phyloP scores from a whole-genome alignment of 331 rosid genomes.

The Acacia pycnantha region DNA sequence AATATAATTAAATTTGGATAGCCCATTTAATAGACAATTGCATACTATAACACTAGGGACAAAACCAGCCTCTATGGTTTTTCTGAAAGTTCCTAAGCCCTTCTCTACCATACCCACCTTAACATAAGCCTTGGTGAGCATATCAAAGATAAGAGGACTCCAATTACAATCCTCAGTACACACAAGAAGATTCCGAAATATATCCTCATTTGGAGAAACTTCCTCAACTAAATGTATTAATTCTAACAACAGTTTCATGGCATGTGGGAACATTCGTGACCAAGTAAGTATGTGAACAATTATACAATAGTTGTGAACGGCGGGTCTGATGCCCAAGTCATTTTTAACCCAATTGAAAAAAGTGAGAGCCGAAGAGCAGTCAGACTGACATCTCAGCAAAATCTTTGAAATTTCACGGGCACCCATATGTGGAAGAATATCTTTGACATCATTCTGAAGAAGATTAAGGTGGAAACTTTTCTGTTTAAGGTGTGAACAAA shows the following conservation, averaged over 20 bases:
- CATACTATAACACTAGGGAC: conserved; percentile 73
- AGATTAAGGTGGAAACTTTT: conserved; percentile 37
- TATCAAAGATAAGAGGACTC: conserved; percentile 66
- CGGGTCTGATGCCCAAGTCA: conserved; percentile 52
- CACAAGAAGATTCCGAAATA: conserved; percentile 46
- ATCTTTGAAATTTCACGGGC: conserved; percentile 66
- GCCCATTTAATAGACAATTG: conserved; percentile 61
- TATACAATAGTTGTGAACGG: conserved; percentile 60
- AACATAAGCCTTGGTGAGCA: conserved; percentile 84
- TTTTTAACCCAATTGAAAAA: conserved; percentile 74
- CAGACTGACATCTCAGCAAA: conserved; percentile 76
- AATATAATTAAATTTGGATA: conserved; percentile 49
- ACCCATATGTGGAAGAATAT: conserved; percentile 66
- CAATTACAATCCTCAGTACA: conserved; percentile 77
- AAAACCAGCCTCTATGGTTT: conserved; percentile 54
- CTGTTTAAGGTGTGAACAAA: conserved; percentile 55
- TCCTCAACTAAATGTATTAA: conserved; percentile 50
- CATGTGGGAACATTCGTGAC: conserved; percentile 51
- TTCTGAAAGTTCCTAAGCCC: conserved; percentile 63
- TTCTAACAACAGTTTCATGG: conserved; percentile 69
- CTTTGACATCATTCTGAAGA: conserved; percentile 53
- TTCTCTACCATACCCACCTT: conserved; percentile 63
- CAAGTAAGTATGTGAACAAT: conserved; percentile 64
- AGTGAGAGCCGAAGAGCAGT: conserved; percentile 59
- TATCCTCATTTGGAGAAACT: conserved; percentile 36